Conservation (phyloP, 78 protist genomes). For the Dictyostelium brefeldianum region DNA sequence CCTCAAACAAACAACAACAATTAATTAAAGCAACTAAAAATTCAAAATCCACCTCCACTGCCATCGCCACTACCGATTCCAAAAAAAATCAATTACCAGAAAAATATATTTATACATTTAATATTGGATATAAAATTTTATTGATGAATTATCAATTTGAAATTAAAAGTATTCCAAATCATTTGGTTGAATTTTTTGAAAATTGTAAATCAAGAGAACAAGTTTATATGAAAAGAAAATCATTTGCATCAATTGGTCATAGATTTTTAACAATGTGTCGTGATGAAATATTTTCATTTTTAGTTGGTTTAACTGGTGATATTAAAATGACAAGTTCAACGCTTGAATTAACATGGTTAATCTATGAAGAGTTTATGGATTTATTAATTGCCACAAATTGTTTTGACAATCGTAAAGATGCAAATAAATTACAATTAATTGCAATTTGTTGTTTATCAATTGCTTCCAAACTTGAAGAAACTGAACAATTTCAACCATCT, state of each 20-base stretch:
- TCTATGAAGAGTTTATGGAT: constrained; percentile 4
- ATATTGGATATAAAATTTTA: too few species aligned
- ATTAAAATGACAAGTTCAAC: constrained; percentile 5
- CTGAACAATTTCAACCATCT: background rate
- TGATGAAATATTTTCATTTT: background rate
- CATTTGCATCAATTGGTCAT: background rate
- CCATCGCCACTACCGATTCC: too few species aligned
- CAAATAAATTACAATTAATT: background rate
- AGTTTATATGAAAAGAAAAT: background rate
- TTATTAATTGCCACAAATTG: background rate
- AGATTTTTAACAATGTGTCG: background rate
- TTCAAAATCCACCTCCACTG: background rate
- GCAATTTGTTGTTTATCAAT: background rate
- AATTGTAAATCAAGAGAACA: background rate
- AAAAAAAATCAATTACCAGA: background rate
- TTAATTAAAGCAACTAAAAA: background rate
- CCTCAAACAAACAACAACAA: background rate
- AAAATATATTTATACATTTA: too few species aligned
- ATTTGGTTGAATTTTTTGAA: background rate
- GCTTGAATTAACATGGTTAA: background rate
- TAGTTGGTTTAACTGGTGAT: background rate
- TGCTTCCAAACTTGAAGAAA: constrained; percentile 1
- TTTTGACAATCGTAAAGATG: background rate
- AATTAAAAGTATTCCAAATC: background rate
- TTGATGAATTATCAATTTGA: background rate